Evolutionary conservation across 257 asterid species (phyloP).

Genomic region (Nemophila menziesii): DNA sequence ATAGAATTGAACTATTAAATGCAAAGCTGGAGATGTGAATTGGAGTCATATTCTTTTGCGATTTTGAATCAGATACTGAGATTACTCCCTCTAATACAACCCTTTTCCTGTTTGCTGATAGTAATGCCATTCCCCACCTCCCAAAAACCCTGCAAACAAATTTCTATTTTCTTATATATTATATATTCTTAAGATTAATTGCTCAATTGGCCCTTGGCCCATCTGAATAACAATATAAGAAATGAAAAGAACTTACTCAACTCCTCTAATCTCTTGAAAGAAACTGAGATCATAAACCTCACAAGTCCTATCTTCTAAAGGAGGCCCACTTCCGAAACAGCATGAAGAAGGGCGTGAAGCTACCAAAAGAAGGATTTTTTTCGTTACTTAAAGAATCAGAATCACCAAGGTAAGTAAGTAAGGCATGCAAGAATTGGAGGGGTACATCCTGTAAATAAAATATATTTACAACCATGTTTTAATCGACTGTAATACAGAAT

Average conservation of each 20-base stretch:
- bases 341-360: conserved; percentile 63
- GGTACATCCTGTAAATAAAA: conserved; percentile 79
- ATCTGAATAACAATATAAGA: too few species aligned
- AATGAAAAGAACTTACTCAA: conserved; percentile 42
- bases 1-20: conserved; percentile 78
- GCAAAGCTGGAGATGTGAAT: conserved; percentile 77
- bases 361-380: conserved; percentile 48
- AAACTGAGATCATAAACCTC: conserved; percentile 75
- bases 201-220: too few species aligned
- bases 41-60: conserved; percentile 34
- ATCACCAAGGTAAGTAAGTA: conserved; percentile 89
- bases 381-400: conserved; percentile 35
- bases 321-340: conserved; percentile 54
- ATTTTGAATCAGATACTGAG: conserved; percentile 65
- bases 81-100: conserved; percentile 58
- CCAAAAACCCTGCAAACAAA: conserved; percentile 60
- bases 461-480: conserved; percentile 52
- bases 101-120: conserved; percentile 45
- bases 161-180: too few species aligned
- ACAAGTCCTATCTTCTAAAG: conserved; percentile 83
- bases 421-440: conserved; percentile 79
- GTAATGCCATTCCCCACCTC: conserved; percentile 71
- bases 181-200: too few species aligned
- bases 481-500: conserved; percentile 67
- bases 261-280: conserved; percentile 63